A percentile compares a stretch with the other conserved stretches of the same genome.
These are phyloP conservation scores for Tanacetum coccineum DNA, from an alignment of 129 eudicot genomes.

Conservation along the genomic window DNA sequence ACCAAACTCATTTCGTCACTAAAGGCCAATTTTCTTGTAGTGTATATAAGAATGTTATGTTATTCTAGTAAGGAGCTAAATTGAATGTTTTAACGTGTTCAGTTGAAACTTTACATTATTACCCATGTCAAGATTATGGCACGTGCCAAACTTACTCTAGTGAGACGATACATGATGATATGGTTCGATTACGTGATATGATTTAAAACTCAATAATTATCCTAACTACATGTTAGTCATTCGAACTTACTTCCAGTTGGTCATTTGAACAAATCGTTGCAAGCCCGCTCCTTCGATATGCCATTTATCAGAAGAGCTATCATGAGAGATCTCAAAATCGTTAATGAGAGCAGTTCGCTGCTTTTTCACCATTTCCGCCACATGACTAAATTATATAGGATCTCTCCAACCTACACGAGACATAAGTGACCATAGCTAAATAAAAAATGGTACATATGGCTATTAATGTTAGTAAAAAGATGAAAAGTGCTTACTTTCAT, in stretches of 20 bases:
- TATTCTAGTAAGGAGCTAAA: no score
- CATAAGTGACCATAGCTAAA: neutral
- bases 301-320: slow-evolving; percentile 63
- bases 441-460: neutral
- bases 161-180: neutral
- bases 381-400: slow-evolving; percentile 58
- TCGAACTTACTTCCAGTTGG: slow-evolving; percentile 77
- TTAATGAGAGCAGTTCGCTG: slow-evolving; percentile 66
- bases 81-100: no score
- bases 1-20: no score
- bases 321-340: slow-evolving; percentile 76
- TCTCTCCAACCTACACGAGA: slow-evolving; percentile 38
- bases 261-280: slow-evolving; percentile 95
- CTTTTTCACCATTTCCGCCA: slow-evolving; percentile 86
- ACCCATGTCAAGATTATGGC: no score
- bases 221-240: neutral
- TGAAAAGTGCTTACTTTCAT: slow-evolving; percentile 36
- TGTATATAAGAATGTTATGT: no score
- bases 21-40: no score
- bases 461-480: neutral
- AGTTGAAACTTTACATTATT: no score
- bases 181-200: no score
- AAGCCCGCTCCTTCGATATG: slow-evolving; percentile 75
- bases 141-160: no score
- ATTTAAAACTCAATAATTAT: neutral